A percentile compares a stretch with the other conserved stretches of the same genome.
These are phyloP conservation scores for Scytalidium sp. DNA, from an alignment of 2,329 filamentous ascomycete genomes.

Conservation along the genomic window DNA sequence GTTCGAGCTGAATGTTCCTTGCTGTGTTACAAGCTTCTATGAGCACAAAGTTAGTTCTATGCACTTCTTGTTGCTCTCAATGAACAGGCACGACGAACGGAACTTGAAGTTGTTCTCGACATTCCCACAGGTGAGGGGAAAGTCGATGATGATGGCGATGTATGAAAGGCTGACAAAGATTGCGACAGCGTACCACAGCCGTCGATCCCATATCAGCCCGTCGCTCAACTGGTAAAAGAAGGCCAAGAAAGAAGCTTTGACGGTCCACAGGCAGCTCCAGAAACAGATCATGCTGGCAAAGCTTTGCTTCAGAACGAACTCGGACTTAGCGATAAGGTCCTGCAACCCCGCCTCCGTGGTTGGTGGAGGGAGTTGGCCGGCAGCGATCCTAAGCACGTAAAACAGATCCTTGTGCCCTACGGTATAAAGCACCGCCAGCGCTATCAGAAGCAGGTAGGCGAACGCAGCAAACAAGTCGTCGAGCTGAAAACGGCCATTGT, in stretches of 20 bases:
- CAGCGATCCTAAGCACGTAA: too few relatives aligned
- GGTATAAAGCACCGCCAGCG: neutral
- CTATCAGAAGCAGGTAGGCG: neutral
- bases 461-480: neutral
- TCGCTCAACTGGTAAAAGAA: conserved; percentile 5
- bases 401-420: too few relatives aligned
- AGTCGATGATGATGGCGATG: neutral
- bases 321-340: too few relatives aligned
- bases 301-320: too few relatives aligned
- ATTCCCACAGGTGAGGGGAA: neutral
- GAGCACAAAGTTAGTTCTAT: neutral
- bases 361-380: too few relatives aligned
- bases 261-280: conserved; percentile 5
- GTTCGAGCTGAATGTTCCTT: neutral
- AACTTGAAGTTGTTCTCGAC: too few relatives aligned
- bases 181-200: conserved; percentile 2
- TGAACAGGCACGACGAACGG: too few relatives aligned
- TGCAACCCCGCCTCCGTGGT: too few relatives aligned
- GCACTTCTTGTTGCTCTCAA: too few relatives aligned
- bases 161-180: conserved; percentile 1
- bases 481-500: neutral
- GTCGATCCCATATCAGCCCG: neutral
- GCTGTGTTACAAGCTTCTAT: neutral
- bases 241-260: conserved; percentile 5
- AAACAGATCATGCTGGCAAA: neutral